A percentile compares a stretch with the other conserved stretches of the same genome.
phyloP scores from a whole-genome alignment of 306 rosid species.

The Prunus mume region DNA sequence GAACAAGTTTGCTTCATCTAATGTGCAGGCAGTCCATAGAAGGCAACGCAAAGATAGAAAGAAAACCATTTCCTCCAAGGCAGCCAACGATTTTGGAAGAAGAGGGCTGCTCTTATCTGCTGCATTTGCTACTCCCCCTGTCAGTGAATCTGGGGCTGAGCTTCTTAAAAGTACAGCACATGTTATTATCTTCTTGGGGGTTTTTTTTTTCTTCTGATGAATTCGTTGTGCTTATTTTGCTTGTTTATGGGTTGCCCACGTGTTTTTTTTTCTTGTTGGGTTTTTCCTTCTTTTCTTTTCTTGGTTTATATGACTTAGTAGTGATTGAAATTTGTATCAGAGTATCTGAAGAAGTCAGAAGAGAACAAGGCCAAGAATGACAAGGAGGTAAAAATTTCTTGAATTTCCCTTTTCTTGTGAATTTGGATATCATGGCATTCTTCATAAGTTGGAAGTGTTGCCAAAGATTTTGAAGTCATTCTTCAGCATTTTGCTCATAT shows the following conservation, averaged over 20 bases:
- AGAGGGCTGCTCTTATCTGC: conserved; percentile 66
- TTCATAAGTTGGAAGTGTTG: neutral
- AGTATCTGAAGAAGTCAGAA: conserved; percentile 74
- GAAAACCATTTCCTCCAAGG: neutral
- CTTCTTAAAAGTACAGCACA: conserved; percentile 63
- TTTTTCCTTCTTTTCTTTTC: neutral
- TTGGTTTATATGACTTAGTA: neutral
- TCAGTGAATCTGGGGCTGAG: conserved; percentile 54
- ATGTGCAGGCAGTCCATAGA: conserved; percentile 63
- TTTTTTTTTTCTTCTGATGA: neutral
- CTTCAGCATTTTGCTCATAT: too few relatives aligned
- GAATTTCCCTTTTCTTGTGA: neutral
- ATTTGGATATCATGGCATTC: neutral
- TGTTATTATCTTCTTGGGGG: neutral
- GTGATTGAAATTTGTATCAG: conserved; percentile 36
- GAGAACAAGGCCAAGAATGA: conserved; percentile 89
- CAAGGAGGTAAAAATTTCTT: conserved; percentile 58
- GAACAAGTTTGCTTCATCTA: conserved; percentile 75
- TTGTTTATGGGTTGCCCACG: neutral
- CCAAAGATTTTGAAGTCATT: too few relatives aligned
- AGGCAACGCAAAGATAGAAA: conserved; percentile 24
- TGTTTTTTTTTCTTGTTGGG: neutral
- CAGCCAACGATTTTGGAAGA: conserved; percentile 38
- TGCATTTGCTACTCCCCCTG: conserved; percentile 46
- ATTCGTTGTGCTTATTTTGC: neutral